phyloP scores from a whole-genome alignment of 176 grass and related monocot genomes.

The Poa pratensis region DNA sequence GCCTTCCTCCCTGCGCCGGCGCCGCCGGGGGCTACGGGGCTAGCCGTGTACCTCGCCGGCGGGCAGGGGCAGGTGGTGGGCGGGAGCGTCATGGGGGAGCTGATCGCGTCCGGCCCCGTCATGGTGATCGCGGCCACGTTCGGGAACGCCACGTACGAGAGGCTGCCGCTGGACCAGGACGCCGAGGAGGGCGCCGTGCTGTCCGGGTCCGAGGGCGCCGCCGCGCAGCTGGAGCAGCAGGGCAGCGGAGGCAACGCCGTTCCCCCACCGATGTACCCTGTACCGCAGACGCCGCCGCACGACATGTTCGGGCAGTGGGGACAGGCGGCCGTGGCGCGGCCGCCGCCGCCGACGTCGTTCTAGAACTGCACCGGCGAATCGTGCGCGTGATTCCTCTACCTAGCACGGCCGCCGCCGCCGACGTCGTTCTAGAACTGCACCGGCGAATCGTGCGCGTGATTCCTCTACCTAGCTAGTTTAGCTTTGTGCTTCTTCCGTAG shows the following conservation, averaged over 20 bases:
- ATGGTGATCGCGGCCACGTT: constrained; percentile 96
- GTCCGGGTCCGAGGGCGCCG: constrained; percentile 50
- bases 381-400: background rate
- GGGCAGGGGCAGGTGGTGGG: constrained; percentile 87
- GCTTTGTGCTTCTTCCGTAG: constrained; percentile 35
- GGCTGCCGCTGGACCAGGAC: constrained; percentile 75
- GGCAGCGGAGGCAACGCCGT: constrained; percentile 41
- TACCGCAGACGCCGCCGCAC: constrained; percentile 48
- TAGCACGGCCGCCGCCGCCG: constrained; percentile 50
- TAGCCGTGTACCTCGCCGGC: constrained; percentile 82
- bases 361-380: constrained; percentile 17
- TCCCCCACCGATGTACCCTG: constrained; percentile 54
- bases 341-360: constrained; percentile 60
- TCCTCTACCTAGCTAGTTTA: constrained; percentile 33
- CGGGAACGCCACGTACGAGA: constrained; percentile 87
- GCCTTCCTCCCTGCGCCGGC: constrained; percentile 83
- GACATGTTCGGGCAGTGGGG: constrained; percentile 82
- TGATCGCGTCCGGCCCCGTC: constrained; percentile 80
- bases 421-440: constrained; percentile 47
- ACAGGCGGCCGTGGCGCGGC: constrained; percentile 51
- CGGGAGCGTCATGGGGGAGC: constrained; percentile 81
- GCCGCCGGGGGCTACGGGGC: constrained; percentile 66
- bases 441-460: background rate
- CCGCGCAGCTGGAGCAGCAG: constrained; percentile 46
- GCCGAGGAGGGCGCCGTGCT: constrained; percentile 50